Base-by-base conservation (phyloP, 768 basidiomycete species). In the Gyrodon lividus region DNA sequence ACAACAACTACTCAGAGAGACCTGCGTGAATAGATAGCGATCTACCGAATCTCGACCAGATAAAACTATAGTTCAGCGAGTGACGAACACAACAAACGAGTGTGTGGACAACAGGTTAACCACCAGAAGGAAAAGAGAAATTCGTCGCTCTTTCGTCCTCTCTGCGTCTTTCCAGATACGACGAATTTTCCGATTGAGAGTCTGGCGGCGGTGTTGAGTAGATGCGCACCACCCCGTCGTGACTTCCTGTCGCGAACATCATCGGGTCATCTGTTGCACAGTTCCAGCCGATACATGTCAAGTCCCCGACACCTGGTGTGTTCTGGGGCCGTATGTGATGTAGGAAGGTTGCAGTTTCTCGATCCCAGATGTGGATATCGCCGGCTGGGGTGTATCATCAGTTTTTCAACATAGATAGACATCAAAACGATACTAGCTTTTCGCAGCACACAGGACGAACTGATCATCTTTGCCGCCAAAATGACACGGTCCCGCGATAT, bases 291-390 rank as follows among this genome's bases (percentile, higher is more conserved):
- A 91, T 79, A 54, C 86, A 87, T 8, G 90, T 91, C 52, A 92
- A 62, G 61, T 90, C 88, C 22, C 85, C 86, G 2, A 46, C 55
- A 4, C 81, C 78, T 26, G 79, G 76, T 12, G 57, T 22, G 16
- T 58, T 63, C 13, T 83, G 84, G 23, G 82, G 77, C 12, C 78
- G 81, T 57, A 92, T 77, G 55, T 83, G 78, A 55, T 89, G 88
- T 3, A 92, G 73, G 1, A 89, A 71, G 6, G 81, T 76, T 6
- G 80, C 90, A 10, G 86, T 86, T 69, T 91, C 88, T 52, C 83
- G 81, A 60, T 92, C 90, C 90, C 90, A 92, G 12, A 92, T 87
- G 61, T 89, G 85, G 13, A 92, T 84, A 59, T 90, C 87, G 4
- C 90, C 90, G 54, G 80, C 89, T 90, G 53, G 31, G 20, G 39